These are phyloP conservation scores for Thuidium tamariscinum DNA, from an alignment of 225 moss, liverwort and hornwort species.

Conservation along the genomic window DNA sequence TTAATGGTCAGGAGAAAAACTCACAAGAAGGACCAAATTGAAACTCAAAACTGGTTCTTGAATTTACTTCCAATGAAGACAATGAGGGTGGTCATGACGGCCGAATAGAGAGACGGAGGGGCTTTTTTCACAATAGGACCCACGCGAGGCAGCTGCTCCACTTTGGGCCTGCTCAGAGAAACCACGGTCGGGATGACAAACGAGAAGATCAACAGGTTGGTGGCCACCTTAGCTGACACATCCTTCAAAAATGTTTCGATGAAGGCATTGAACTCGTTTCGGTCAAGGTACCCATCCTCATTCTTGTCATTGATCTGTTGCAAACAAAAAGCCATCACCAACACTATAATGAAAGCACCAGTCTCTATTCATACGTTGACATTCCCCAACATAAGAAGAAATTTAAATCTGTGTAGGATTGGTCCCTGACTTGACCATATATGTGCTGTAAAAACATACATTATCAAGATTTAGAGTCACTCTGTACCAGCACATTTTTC, in stretches of 20 bases:
- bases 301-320: conserved; percentile 62
- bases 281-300: conserved; percentile 54
- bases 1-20: background rate
- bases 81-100: conserved; percentile 46
- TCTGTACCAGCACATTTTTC: background rate
- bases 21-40: background rate
- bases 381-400: background rate
- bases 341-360: background rate
- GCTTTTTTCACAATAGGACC: conserved; percentile 61
- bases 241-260: conserved; percentile 59
- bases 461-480: background rate
- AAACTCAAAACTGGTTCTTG: background rate
- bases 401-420: background rate
- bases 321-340: background rate
- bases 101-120: conserved; percentile 62
- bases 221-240: conserved; percentile 39
- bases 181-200: conserved; percentile 65
- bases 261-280: conserved; percentile 59
- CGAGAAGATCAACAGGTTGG: conserved; percentile 55
- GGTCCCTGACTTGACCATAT: background rate
- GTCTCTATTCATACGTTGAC: background rate
- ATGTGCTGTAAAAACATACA: background rate
- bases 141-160: conserved; percentile 56
- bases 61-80: conserved; percentile 28
- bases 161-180: conserved; percentile 49